Evolutionary conservation across 192 early-diverging fungal genomes (phyloP).

Genomic region (Coemansia sp.): DNA sequence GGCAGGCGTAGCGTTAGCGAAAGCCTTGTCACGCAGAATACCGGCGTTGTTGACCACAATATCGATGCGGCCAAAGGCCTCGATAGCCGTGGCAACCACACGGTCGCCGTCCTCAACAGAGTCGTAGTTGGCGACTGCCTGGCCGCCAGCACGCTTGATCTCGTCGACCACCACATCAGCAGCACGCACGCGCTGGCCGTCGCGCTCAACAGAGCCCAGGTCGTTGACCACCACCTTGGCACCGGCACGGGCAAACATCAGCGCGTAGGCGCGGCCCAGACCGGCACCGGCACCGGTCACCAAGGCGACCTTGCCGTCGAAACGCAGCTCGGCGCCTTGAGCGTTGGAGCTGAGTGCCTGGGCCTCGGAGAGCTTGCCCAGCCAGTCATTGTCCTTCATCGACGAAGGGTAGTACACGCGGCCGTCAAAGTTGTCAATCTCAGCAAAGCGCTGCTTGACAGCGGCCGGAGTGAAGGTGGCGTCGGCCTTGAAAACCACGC

Average conservation of each 20-base stretch:
- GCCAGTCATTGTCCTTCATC: conserved; percentile 80
- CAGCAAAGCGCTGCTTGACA: conserved; percentile 70
- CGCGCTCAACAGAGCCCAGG: conserved; percentile 61
- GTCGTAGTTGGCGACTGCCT: conserved; percentile 88
- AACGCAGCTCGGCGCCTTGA: conserved; percentile 58
- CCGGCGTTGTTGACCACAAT: conserved; percentile 97
- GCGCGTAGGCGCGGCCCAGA: conserved; percentile 85
- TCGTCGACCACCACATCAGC: conserved; percentile 82
- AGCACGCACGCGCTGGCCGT: conserved; percentile 45
- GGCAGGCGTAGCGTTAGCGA: conserved; percentile 81
- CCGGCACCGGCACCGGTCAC: conserved; percentile 92
- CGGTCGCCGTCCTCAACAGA: conserved; percentile 98
- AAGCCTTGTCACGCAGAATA: conserved; percentile 94
- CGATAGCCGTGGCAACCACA: conserved; percentile 86
- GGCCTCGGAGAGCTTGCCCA: conserved; percentile 73
- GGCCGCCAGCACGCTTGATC: conserved; percentile 75
- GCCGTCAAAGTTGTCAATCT: conserved; percentile 73
- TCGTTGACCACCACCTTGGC: conserved; percentile 94
- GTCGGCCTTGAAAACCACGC: conserved; percentile 90
- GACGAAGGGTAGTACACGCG: conserved; percentile 65
- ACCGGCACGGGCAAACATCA: conserved; percentile 79
- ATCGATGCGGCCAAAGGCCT: conserved; percentile 75
- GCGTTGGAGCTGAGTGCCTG: conserved; percentile 65
- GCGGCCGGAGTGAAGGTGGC: conserved; percentile 78
- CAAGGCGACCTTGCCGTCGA: conserved; percentile 77